Evolutionary conservation across 1,284 basidiomycete genomes (phyloP), one percentile per base, ranked within the genome.

Genomic region (Cutaneotrichosporon sp.): DNA sequence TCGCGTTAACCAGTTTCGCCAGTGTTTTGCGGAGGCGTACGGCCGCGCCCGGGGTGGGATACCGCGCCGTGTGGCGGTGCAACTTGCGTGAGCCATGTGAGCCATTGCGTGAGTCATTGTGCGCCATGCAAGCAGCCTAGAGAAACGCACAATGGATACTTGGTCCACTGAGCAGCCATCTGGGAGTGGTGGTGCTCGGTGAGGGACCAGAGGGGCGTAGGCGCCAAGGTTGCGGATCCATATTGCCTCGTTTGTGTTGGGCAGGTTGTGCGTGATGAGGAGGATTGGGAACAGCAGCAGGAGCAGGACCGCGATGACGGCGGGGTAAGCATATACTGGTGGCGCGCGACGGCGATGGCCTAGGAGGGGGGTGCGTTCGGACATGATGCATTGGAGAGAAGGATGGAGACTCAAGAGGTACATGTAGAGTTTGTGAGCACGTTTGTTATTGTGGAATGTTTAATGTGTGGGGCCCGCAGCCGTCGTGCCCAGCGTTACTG

Each of bases 11-110:
- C 21, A 83, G 58, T 69, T 81, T 81, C 13, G 56, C 61, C 10
- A 82, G 69, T 0, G 88, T 84, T 0, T 74, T 63, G 38, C 80
- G 63, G n/a, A 91, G 88, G 3, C 70, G 69, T 13, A 72, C 72
- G 0, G 82, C 76, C 0, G 87, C 83, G 7, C 81, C 81, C 0
- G 76, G 71, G 0, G 91, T 92, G 0, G 92, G 92, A 69, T 85
- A 92, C 36, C 92, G 85, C 1, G 90, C 87, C 0, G 90, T 90
- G 72, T 95, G 92, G 11, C 92, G 83, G 80, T 94, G 89, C n/a
- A 95, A 79, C 91, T 59, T 59, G 47, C 10, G 42, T 46, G 18
- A 46, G 42, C 18, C 16, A 42, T 42, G 40, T 13, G 40, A 16
- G 11, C 14, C 36, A 36, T 36, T 9, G 36, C 2, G 2, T 36